These are phyloP conservation scores for Gossypium bickii DNA, from an alignment of 345 rosid species.

Conservation along the genomic window DNA sequence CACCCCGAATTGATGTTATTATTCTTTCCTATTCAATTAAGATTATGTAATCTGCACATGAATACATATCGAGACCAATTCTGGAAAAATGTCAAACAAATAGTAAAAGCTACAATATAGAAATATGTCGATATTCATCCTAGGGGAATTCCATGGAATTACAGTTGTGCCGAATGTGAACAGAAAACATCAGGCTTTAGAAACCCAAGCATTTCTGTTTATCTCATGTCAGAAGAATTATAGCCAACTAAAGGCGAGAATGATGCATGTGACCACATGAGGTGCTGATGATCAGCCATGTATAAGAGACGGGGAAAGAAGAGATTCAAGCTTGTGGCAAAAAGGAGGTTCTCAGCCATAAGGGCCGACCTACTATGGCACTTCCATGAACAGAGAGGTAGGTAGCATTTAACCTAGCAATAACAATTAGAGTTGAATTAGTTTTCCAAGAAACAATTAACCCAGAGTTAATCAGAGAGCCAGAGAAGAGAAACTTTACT, in stretches of 20 bases:
- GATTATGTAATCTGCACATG: background rate
- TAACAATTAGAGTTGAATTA: slow-evolving; percentile 21
- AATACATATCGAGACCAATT: background rate
- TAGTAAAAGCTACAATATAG: background rate
- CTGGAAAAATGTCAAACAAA: background rate
- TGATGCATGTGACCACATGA: background rate
- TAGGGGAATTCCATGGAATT: background rate
- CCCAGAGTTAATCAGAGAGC: background rate
- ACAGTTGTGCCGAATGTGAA: background rate
- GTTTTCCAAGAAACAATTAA: slow-evolving; percentile 11
- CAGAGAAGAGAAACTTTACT: slow-evolving; percentile 33
- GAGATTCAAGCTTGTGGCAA: slow-evolving; percentile 21
- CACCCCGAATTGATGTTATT: background rate
- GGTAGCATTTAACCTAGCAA: slow-evolving; percentile 34
- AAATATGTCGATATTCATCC: background rate
- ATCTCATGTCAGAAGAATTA: background rate
- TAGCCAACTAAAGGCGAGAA: background rate
- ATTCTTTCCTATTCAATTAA: background rate
- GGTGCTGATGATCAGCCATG: background rate
- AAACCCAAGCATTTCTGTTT: background rate
- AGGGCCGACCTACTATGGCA: slow-evolving; percentile 62
- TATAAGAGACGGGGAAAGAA: background rate
- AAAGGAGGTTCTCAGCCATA: slow-evolving; percentile 64
- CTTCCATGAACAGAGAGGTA: slow-evolving; percentile 77
- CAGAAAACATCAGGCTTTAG: background rate